Base-by-base conservation (phyloP, 2,329 filamentous ascomycete species). In the Gaeumannomyces sp. region DNA sequence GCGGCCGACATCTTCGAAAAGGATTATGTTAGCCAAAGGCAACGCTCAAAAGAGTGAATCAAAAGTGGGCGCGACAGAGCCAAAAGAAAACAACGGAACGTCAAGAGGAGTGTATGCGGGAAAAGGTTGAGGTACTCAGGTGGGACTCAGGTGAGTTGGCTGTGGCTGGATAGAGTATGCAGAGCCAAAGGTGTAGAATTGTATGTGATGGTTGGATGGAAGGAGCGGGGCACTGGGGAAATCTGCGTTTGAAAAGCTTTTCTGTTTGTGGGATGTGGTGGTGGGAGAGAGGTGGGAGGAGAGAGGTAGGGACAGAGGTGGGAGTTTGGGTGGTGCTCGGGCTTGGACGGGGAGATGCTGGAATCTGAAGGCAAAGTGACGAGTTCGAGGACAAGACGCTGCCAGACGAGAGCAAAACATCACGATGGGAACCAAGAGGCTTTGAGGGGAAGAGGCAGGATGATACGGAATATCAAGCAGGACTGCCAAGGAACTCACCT, bases 401-500 rank as follows among this genome's bases (percentile, higher is more conserved):
- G 1, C 16, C n/a, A 38, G 16, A 13, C 14, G 22, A 45, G 6
- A 33, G 8, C 2, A 33, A 35, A n/a, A 25, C 33, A 27, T 3
- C 33, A 3, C 33, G 31, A 3, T 4, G n/a, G 16, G 8, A 19
- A 35, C 7, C 22, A 61, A 38, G 45, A 38, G 6, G 16, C 29
- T 60, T 29, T 8, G 10, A 35, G 19, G 3, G 1, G 16, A 33
- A 13, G 22, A 2, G 27, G 11, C 14, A 38, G 7, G 22, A 13
- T 60, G 60, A 28, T 28, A 1, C 11, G n/a, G n/a, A 61, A 27
- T n/a, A 7, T 45, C 10, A 16, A 27, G n/a, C 22, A 45, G 14
- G 60, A 1, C 33, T 25, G 33, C 1, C 8, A 27, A n/a, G 11
- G 50, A 50, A 56, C 61, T 63, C 59, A 63, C 80, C 64, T 85